Evolutionary conservation across 352 stramenopile genomes (phyloP).

Genomic region (Globisporangium spiculum): DNA sequence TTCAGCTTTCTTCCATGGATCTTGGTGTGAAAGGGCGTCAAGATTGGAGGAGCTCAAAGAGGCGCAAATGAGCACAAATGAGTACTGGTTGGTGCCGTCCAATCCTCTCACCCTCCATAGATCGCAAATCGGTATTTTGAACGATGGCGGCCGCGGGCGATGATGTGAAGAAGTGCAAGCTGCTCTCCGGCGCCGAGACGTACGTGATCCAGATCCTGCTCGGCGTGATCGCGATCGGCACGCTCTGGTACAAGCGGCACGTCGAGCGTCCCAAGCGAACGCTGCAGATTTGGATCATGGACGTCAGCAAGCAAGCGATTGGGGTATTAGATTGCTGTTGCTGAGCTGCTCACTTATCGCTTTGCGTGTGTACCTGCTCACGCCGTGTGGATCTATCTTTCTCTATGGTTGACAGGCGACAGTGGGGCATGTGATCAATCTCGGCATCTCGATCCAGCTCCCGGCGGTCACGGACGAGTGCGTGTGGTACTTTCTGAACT

Average conservation of each 20-base stretch:
- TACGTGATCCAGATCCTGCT: constrained; percentile 74
- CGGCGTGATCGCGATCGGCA: constrained; percentile 58
- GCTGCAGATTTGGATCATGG: constrained; percentile 75
- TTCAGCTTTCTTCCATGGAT: constrained; percentile 13
- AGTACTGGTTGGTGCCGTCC: neutral
- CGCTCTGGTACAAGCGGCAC: constrained; percentile 84
- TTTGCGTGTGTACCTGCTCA: neutral
- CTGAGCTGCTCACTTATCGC: neutral
- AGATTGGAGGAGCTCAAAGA: neutral
- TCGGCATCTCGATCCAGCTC: constrained; percentile 64
- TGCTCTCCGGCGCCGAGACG: constrained; percentile 66
- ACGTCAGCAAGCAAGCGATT: constrained; percentile 84
- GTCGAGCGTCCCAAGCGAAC: constrained; percentile 66
- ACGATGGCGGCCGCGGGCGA: constrained; percentile 14
- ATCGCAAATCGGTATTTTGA: neutral
- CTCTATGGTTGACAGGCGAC: constrained; percentile 28
- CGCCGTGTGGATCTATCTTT: neutral
- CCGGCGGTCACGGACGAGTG: constrained; percentile 80
- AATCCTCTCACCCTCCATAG: neutral
- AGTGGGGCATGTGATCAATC: constrained; percentile 69
- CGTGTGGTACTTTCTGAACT: constrained; percentile 87
- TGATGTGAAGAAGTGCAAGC: constrained; percentile 38
- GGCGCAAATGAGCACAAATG: neutral
- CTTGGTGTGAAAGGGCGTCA: constrained; percentile 8
- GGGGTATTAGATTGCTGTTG: constrained; percentile 24